These are phyloP conservation scores for Pneumocystis canis DNA, from an alignment of 1,139 yeast genomes.

Conservation along the genomic window DNA sequence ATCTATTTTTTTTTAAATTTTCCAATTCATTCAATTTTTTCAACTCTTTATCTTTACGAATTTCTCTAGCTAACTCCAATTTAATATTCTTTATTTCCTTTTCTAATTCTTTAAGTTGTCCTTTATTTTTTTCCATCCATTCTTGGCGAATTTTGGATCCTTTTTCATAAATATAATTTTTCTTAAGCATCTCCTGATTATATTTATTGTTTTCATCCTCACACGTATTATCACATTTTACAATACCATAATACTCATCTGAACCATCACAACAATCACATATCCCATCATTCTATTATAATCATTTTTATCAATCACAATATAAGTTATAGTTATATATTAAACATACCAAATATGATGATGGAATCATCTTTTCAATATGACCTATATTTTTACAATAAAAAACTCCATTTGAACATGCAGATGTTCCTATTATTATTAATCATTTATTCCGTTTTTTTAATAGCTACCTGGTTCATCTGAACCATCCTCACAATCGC, in stretches of 20 bases:
- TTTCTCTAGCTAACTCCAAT: background rate
- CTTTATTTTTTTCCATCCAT: conserved; percentile 12
- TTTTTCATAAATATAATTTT: conserved; percentile 2
- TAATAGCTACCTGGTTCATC: conserved; percentile 93
- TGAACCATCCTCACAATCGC: conserved; percentile 96
- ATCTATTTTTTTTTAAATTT: background rate
- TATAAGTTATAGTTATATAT: conserved; percentile 39
- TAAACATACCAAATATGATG: conserved; percentile 27
- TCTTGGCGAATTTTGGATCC: conserved; percentile 11
- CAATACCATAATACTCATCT: conserved; percentile 45
- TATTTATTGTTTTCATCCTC: conserved; percentile 30
- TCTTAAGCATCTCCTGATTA: conserved; percentile 12
- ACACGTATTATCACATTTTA: conserved; percentile 48
- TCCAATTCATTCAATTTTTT: background rate
- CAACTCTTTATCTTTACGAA: background rate
- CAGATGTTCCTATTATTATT: conserved; percentile 12
- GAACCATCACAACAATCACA: conserved; percentile 98
- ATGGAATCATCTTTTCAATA: conserved; percentile 22
- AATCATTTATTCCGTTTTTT: conserved; percentile 17
- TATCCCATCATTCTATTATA: conserved; percentile 52
- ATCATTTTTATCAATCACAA: conserved; percentile 29
- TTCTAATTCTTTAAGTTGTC: background rate
- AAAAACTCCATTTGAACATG: conserved; percentile 32
- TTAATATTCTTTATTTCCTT: background rate
- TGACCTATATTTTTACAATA: conserved; percentile 72